These are phyloP conservation scores for Ogataea henricii DNA, from an alignment of 805 yeast genomes.

Conservation along the genomic window DNA sequence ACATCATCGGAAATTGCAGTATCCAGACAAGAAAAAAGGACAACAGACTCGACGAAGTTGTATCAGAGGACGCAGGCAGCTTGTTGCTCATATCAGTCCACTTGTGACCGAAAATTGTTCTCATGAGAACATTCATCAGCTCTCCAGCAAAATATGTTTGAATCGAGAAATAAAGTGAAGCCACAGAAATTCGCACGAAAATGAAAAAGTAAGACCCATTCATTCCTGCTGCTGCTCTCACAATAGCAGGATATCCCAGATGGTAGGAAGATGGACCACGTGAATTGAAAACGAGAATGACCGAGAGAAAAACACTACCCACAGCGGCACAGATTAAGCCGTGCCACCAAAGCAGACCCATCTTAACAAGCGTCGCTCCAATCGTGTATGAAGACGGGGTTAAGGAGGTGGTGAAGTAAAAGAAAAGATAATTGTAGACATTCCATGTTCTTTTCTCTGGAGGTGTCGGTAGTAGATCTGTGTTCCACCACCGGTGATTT, in stretches of 20 bases:
- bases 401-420: slow-evolving; percentile 17
- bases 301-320: slow-evolving; percentile 19
- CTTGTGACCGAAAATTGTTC: slow-evolving; percentile 19
- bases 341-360: slow-evolving; percentile 26
- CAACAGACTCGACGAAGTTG: slow-evolving; percentile 10
- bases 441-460: slow-evolving; percentile 36
- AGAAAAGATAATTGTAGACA: slow-evolving; percentile 10
- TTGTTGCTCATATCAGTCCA: slow-evolving; percentile 17
- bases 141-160: slow-evolving; percentile 39
- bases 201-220: slow-evolving; percentile 38
- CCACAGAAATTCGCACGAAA: slow-evolving; percentile 36
- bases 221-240: slow-evolving; percentile 39
- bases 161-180: slow-evolving; percentile 38
- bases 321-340: slow-evolving; percentile 21
- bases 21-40: slow-evolving; percentile 21
- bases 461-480: slow-evolving; percentile 39
- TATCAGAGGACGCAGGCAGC: slow-evolving; percentile 16
- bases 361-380: slow-evolving; percentile 23
- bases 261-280: slow-evolving; percentile 26
- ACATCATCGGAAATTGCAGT: slow-evolving; percentile 22
- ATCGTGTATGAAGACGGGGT: slow-evolving; percentile 26
- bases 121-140: slow-evolving; percentile 31
- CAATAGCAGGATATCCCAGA: slow-evolving; percentile 39
- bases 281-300: slow-evolving; percentile 17
- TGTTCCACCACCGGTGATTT: slow-evolving; percentile 19